Conservation (phyloP, 495 filamentous ascomycete species). For the Penicillium ochrochloron region DNA sequence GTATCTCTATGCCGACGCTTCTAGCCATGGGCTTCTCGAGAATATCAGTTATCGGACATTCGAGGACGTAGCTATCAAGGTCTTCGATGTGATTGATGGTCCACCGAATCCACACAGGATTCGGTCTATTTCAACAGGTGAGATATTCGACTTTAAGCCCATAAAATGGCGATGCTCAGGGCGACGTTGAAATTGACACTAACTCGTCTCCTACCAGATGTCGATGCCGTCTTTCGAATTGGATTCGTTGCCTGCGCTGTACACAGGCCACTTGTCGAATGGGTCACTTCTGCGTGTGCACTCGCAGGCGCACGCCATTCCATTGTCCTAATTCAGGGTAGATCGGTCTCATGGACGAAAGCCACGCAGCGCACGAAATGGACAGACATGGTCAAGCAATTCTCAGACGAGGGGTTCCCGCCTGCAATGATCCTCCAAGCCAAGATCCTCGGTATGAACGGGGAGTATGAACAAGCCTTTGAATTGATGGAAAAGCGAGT, state of each 20-base stretch:
- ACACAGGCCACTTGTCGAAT: conserved; percentile 20
- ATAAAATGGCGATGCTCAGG: too few relatives aligned
- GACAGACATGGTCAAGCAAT: conserved; percentile 24
- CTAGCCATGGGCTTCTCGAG: neutral
- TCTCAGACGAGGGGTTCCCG: conserved; percentile 34
- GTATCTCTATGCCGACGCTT: conserved; percentile 11
- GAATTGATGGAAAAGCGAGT: conserved; percentile 34
- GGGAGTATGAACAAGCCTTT: conserved; percentile 27
- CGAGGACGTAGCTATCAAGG: conserved; percentile 19
- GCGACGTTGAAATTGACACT: neutral
- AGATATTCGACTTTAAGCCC: neutral
- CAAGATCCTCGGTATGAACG: conserved; percentile 31
- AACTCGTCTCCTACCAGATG: conserved; percentile 24
- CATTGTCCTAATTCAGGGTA: conserved; percentile 15
- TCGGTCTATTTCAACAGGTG: conserved; percentile 34
- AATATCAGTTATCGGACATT: conserved; percentile 27
- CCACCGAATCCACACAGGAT: conserved; percentile 21
- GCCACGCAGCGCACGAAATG: conserved; percentile 17
- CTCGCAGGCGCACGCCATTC: conserved; percentile 30
- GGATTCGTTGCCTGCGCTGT: conserved; percentile 16
- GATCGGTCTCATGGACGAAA: conserved; percentile 9
- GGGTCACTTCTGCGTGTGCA: conserved; percentile 31
- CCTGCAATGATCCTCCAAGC: conserved; percentile 40
- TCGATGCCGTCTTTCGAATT: conserved; percentile 36
- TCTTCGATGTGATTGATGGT: conserved; percentile 19